Percentiles rank a stretch among this genome's conserved stretches.
These are phyloP conservation scores for Lepidium africanum DNA, from an alignment of 345 rosid genomes.

Conservation along the genomic window DNA sequence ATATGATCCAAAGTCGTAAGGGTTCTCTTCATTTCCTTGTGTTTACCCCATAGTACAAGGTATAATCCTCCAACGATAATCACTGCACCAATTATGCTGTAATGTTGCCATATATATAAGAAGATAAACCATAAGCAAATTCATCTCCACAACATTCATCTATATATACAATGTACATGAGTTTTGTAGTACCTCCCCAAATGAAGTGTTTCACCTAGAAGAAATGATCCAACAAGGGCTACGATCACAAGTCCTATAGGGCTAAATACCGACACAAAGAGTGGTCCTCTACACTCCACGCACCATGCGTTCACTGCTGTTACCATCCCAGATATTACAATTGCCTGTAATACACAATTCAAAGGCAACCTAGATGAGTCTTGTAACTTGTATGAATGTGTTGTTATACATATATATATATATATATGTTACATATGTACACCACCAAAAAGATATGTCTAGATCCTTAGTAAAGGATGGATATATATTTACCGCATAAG, in stretches of 20 bases:
- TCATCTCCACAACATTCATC: background rate
- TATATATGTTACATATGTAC: no score
- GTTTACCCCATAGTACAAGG: constrained; percentile 43
- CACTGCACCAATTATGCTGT: constrained; percentile 36
- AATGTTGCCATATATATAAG: background rate
- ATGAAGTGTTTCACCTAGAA: constrained; percentile 37
- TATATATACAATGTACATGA: background rate
- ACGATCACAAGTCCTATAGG: constrained; percentile 42
- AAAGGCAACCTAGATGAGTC: background rate
- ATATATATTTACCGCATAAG: constrained; percentile 27
- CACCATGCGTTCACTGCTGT: constrained; percentile 35
- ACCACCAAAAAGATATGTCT: no score
- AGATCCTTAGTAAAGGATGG: background rate
- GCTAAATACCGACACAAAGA: constrained; percentile 36
- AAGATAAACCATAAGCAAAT: background rate
- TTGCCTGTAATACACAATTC: constrained; percentile 18
- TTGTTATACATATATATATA: background rate
- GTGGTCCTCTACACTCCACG: constrained; percentile 36
- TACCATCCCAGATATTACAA: constrained; percentile 34
- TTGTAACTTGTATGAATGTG: background rate
- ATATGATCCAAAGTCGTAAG: background rate
- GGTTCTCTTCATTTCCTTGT: constrained; percentile 32
- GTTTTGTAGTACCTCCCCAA: constrained; percentile 39
- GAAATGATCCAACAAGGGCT: constrained; percentile 34
- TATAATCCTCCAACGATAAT: constrained; percentile 39